These are phyloP conservation scores for Podospora anserina DNA, from an alignment of 495 filamentous ascomycete species.

Conservation along the genomic window DNA sequence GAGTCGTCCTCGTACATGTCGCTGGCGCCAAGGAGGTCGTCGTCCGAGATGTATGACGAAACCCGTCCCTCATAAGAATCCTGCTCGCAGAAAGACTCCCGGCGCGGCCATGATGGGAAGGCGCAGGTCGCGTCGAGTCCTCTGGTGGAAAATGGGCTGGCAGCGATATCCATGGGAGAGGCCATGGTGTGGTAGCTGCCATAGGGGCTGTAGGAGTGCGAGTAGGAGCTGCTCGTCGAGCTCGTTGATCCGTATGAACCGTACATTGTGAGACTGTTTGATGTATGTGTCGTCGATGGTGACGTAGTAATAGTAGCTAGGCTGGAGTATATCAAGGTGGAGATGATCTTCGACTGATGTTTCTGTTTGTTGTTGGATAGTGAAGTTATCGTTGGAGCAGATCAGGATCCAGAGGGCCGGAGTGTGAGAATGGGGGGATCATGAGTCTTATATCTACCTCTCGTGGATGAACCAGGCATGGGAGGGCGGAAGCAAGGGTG, in stretches of 20 bases:
- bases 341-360: constrained; percentile 2
- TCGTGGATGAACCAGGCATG: constrained; percentile 1
- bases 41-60: constrained; percentile 49
- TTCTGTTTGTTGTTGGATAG: neutral
- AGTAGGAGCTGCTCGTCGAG: constrained; percentile 28
- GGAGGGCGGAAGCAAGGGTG: constrained; percentile 5
- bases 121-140: constrained; percentile 43
- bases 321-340: constrained; percentile 5
- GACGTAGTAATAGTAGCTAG: constrained; percentile 2
- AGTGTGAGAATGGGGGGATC: neutral
- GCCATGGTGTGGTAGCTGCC: constrained; percentile 36
- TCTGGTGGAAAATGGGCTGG: constrained; percentile 39
- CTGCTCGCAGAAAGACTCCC: constrained; percentile 42
- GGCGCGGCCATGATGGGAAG: constrained; percentile 51
- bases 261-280: constrained; percentile 36
- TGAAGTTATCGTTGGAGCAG: constrained; percentile 1
- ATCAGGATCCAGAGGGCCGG: constrained; percentile 3
- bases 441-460: constrained; percentile 1
- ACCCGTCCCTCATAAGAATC: constrained; percentile 40
- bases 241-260: constrained; percentile 44
- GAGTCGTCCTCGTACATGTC: constrained; percentile 44
- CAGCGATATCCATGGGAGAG: constrained; percentile 53
- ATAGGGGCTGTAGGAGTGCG: constrained; percentile 35
- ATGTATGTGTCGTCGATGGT: constrained; percentile 14
- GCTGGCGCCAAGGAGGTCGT: constrained; percentile 41